phyloP scores from a whole-genome alignment of 768 basidiomycete genomes.

The Clavaria fumosa region DNA sequence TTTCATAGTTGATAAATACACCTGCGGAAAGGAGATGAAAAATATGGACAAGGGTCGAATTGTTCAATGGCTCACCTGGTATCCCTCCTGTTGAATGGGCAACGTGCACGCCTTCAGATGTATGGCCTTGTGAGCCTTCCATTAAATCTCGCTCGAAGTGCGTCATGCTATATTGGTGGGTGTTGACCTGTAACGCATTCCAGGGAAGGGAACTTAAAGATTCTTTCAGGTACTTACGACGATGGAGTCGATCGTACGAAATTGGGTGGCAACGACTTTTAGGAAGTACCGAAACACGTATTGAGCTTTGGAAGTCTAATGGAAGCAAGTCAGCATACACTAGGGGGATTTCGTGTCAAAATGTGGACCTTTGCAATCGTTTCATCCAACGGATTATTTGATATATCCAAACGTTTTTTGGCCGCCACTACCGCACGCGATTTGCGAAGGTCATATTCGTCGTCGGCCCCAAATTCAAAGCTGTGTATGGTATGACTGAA shows the following conservation, averaged over 20 bases:
- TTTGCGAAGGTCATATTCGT: constrained; percentile 63
- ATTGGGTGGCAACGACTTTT: constrained; percentile 95
- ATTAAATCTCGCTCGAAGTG: constrained; percentile 88
- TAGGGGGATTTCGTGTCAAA: not conserved
- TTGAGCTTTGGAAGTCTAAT: constrained; percentile 59
- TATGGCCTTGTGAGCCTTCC: constrained; percentile 41
- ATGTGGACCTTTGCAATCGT: constrained; percentile 37
- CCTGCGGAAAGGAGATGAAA: constrained; percentile 23
- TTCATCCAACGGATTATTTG: constrained; percentile 61
- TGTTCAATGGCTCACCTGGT: constrained; percentile 29
- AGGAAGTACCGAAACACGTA: constrained; percentile 99
- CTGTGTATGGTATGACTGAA: constrained; percentile 81
- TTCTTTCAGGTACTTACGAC: constrained; percentile 26
- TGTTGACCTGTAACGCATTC: constrained; percentile 39
- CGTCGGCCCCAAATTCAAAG: constrained; percentile 70
- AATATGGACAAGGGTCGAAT: not conserved
- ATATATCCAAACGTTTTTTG: constrained; percentile 60
- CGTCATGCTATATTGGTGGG: constrained; percentile 92
- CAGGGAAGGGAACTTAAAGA: constrained; percentile 1
- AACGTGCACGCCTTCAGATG: constrained; percentile 48
- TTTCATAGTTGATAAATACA: constrained; percentile 88
- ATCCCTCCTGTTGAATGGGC: constrained; percentile 62
- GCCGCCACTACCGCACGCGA: constrained; percentile 42
- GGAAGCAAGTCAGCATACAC: constrained; percentile 2
- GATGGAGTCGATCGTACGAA: constrained; percentile 67